Evolutionary conservation across 116 monocot genomes (phyloP).

Genomic region (Phalaenopsis hybrid): DNA sequence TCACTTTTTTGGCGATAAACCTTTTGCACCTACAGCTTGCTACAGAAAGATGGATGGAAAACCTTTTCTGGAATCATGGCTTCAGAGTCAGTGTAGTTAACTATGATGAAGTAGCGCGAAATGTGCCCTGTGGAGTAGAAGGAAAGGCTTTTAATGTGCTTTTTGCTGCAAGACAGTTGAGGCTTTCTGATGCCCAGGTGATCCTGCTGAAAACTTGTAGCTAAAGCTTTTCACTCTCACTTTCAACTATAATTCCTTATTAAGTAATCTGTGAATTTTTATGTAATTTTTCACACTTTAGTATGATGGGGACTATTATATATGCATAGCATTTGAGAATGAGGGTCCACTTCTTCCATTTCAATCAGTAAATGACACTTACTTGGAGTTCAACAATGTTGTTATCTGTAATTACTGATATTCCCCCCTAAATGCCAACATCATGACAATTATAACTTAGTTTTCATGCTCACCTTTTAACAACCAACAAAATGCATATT

Average conservation of each 20-base stretch:
- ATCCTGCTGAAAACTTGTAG: not conserved
- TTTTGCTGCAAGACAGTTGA: slow-evolving; percentile 73
- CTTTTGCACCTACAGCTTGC: slow-evolving; percentile 19
- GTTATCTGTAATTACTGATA: too few species aligned
- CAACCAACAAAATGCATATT: too few species aligned
- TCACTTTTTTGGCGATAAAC: not conserved
- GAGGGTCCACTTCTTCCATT: too few species aligned
- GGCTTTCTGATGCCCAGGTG: slow-evolving; percentile 84
- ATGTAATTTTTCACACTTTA: too few species aligned
- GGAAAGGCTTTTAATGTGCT: slow-evolving; percentile 25
- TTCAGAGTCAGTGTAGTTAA: slow-evolving; percentile 41
- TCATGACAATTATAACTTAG: too few species aligned
- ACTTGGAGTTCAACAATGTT: too few species aligned
- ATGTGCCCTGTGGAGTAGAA: slow-evolving; percentile 19
- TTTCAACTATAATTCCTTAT: not conserved
- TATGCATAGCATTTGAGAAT: too few species aligned
- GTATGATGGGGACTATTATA: too few species aligned
- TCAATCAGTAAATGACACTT: too few species aligned
- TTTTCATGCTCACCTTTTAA: too few species aligned
- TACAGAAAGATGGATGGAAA: slow-evolving; percentile 35
- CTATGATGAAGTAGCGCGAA: slow-evolving; percentile 43
- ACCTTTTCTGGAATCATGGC: slow-evolving; percentile 55
- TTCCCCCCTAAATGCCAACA: too few species aligned
- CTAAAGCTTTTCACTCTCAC: not conserved
- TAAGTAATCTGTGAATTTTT: too few species aligned